phyloP scores from a whole-genome alignment of 1,284 basidiomycete genomes.

The Rhodotorula sp. region DNA sequence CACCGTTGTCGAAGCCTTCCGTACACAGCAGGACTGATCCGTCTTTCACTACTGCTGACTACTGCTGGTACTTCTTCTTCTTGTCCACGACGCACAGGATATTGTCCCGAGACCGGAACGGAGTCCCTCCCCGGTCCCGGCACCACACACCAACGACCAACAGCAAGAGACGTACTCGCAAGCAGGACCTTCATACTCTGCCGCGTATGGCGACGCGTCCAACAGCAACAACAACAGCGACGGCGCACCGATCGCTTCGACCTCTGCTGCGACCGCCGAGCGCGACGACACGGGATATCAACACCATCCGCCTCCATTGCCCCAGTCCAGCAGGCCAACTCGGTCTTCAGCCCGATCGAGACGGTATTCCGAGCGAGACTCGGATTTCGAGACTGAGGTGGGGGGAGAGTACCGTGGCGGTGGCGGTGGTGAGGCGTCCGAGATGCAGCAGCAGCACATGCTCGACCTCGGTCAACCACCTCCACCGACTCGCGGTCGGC shows the following conservation, averaged over 20 bases:
- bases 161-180: neutral
- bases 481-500: too few species aligned
- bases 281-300: too few species aligned
- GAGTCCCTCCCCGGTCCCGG: neutral
- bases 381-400: neutral
- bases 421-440: too few species aligned
- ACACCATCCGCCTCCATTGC: too few species aligned
- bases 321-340: neutral
- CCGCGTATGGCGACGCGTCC: neutral
- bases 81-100: slow-evolving; percentile 52
- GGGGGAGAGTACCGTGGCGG: too few species aligned
- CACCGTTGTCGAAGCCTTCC: too few species aligned
- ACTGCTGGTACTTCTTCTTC: too few species aligned
- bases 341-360: neutral
- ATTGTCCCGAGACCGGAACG: slow-evolving; percentile 79
- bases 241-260: neutral
- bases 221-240: neutral
- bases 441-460: too few species aligned
- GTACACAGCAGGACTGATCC: too few species aligned
- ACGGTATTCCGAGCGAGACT: neutral
- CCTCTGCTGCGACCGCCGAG: neutral
- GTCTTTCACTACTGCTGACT: too few species aligned
- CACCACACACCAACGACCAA: neutral
- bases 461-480: too few species aligned
- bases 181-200: neutral